Evolutionary conservation across 176 grass and related monocot genomes (phyloP).

Genomic region (Neostapfia colusana): DNA sequence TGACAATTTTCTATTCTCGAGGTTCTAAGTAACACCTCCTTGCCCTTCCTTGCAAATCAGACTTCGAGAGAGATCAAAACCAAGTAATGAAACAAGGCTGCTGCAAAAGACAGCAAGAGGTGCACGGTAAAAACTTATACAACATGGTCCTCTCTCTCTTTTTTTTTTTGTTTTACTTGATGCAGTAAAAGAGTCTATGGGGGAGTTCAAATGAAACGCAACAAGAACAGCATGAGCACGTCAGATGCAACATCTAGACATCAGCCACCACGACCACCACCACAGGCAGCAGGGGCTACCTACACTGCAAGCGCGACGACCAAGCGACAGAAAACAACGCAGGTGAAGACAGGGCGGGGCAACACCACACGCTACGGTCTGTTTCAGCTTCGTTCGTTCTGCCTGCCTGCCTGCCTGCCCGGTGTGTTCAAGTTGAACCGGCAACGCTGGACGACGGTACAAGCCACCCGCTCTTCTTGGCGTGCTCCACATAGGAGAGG

Average conservation of each 20-base stretch:
- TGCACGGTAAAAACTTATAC: constrained; percentile 27
- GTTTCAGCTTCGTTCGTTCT: constrained; percentile 33
- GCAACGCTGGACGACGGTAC: constrained; percentile 41
- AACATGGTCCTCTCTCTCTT: constrained; percentile 28
- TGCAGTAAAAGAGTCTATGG: constrained; percentile 50
- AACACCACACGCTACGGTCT: constrained; percentile 11
- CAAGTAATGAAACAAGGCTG: background rate
- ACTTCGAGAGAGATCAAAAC: background rate
- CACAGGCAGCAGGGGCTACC: constrained; percentile 47
- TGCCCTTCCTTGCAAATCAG: too few relatives aligned
- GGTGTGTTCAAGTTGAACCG: constrained; percentile 32
- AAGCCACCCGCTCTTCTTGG: constrained; percentile 75
- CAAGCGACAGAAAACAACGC: constrained; percentile 32
- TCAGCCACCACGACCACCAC: constrained; percentile 50
- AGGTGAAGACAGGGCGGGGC: constrained; percentile 17
- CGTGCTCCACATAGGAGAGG: constrained; percentile 52
- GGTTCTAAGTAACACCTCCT: too few relatives aligned
- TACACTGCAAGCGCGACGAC: constrained; percentile 19
- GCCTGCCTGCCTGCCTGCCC: too few relatives aligned
- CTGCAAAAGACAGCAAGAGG: background rate
- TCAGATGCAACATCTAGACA: constrained; percentile 52
- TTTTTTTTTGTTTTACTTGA: constrained; percentile 32
- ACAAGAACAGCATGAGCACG: constrained; percentile 40
- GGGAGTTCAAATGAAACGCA: constrained; percentile 45
- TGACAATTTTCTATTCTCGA: too few relatives aligned